phyloP scores from a whole-genome alignment of 2,329 filamentous ascomycete genomes.

The Sporothrix mexicana region DNA sequence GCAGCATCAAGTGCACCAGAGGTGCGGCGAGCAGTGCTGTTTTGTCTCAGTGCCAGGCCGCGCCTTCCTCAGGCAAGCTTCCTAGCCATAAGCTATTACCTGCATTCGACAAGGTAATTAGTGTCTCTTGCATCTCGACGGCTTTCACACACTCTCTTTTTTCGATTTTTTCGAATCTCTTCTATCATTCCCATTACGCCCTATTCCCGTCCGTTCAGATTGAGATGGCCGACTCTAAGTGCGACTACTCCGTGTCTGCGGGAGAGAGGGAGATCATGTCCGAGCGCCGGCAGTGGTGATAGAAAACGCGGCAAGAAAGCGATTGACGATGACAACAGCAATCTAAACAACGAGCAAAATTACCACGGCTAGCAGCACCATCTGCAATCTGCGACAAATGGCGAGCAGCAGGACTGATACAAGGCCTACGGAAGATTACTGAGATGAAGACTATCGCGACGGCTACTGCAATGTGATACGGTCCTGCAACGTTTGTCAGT shows the following conservation, averaged over 20 bases:
- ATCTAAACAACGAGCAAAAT: neutral
- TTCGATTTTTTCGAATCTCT: neutral
- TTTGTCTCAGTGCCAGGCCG: constrained; percentile 9
- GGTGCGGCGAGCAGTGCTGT: neutral
- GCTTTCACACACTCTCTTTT: neutral
- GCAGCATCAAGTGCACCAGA: constrained; percentile 22
- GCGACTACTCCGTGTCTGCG: constrained; percentile 8
- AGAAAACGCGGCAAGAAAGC: neutral
- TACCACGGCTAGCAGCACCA: neutral
- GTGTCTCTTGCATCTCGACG: neutral
- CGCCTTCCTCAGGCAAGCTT: neutral
- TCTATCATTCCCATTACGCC: neutral
- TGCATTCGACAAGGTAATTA: neutral
- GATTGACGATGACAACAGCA: neutral
- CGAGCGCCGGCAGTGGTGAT: constrained; percentile 16
- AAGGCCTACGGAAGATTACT: neutral
- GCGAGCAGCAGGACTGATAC: neutral
- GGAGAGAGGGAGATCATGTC: constrained; percentile 16
- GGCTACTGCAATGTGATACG: constrained; percentile 17
- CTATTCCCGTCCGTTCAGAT: neutral
- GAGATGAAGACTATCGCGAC: neutral
- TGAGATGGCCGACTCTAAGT: neutral
- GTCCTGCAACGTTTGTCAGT: constrained; percentile 5
- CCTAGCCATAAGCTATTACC: no score
- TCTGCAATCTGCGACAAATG: neutral